Evolutionary conservation across 148 eudicot genomes (phyloP).

Genomic region (Cornus kousa): DNA sequence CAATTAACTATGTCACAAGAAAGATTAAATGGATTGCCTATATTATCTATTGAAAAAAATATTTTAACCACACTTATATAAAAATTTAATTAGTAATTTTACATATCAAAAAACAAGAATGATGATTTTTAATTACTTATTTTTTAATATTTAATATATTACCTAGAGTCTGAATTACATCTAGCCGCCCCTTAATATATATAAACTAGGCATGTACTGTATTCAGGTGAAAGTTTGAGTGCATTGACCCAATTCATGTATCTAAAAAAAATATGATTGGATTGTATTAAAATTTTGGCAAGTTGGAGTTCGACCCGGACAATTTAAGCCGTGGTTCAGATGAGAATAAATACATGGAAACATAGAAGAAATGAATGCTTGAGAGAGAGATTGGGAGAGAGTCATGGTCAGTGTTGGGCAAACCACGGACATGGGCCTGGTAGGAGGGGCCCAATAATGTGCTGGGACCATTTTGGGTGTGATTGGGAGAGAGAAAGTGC

Average conservation of each 20-base stretch:
- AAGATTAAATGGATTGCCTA: no score
- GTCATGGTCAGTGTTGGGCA: slow-evolving; percentile 31
- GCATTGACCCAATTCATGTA: neutral
- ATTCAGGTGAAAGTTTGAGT: neutral
- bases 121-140: no score
- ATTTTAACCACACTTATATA: no score
- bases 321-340: slow-evolving; percentile 14
- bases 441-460: slow-evolving; percentile 10
- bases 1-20: no score
- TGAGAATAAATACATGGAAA: slow-evolving; percentile 14
- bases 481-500: slow-evolving; percentile 4
- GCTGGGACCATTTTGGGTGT: slow-evolving; percentile 22
- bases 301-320: neutral
- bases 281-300: neutral
- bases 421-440: slow-evolving; percentile 28
- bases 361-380: slow-evolving; percentile 14
- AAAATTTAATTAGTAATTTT: no score
- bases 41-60: no score
- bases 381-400: slow-evolving; percentile 5
- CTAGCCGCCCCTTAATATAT: no score
- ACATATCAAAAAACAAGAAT: no score
- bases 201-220: no score
- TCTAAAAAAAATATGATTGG: neutral
- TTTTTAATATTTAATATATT: no score
- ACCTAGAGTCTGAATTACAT: no score